phyloP scores from a whole-genome alignment of 768 basidiomycete species.

The Auricularia sp. region DNA sequence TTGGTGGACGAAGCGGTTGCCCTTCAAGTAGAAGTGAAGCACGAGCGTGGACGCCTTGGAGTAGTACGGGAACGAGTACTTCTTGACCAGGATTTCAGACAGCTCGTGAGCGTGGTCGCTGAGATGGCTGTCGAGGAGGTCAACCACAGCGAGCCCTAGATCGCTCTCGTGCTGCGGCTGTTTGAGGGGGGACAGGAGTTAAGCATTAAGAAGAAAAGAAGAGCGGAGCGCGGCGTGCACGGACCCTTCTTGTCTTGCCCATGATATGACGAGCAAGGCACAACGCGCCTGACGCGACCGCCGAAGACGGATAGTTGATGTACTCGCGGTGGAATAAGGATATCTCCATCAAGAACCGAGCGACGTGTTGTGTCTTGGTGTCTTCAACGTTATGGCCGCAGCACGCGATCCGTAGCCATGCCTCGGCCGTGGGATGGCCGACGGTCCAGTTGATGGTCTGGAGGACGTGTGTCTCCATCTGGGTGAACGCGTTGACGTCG shows the following conservation, averaged over 20 bases:
- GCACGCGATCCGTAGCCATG: slow-evolving; percentile 85
- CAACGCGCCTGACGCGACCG: slow-evolving; percentile 82
- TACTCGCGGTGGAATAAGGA: slow-evolving; percentile 97
- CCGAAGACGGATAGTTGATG: slow-evolving; percentile 72
- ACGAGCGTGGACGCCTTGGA: slow-evolving; percentile 91
- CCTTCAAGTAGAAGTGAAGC: slow-evolving; percentile 88
- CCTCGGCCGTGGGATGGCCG: slow-evolving; percentile 96
- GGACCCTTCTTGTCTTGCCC: slow-evolving; percentile 63
- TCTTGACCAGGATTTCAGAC: slow-evolving; percentile 93
- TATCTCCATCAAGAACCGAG: slow-evolving; percentile 98
- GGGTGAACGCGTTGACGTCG: slow-evolving; percentile 94
- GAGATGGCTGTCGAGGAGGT: slow-evolving; percentile 76
- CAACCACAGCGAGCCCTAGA: slow-evolving; percentile 74
- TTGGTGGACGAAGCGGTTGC: slow-evolving; percentile 59
- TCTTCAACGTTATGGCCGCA: slow-evolving; percentile 72
- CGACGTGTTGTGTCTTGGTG: slow-evolving; percentile 85
- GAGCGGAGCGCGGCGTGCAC: slow-evolving; percentile 13
- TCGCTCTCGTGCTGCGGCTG: slow-evolving; percentile 65
- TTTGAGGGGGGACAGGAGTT: neutral
- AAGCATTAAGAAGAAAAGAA: neutral
- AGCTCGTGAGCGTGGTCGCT: slow-evolving; percentile 84
- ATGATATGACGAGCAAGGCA: slow-evolving; percentile 84
- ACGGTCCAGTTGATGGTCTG: slow-evolving; percentile 94
- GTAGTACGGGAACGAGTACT: slow-evolving; percentile 96
- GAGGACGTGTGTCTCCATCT: slow-evolving; percentile 98